These are phyloP conservation scores for Tephrocybe sp. DNA, from an alignment of 768 basidiomycete species.

Conservation along the genomic window DNA sequence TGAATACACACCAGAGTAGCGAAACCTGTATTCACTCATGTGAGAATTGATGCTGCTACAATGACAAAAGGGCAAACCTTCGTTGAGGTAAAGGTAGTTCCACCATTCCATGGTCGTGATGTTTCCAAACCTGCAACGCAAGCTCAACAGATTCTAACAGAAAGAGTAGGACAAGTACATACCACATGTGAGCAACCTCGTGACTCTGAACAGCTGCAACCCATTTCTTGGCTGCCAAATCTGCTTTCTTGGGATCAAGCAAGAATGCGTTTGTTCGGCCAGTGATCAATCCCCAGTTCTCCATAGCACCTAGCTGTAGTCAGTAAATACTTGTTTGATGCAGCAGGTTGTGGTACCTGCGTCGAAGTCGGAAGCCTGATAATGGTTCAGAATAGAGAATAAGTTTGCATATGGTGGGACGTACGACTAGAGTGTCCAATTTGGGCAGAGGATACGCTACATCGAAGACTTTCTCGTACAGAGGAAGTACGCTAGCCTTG, in stretches of 20 bases:
- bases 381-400: not conserved
- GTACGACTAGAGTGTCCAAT: slow-evolving; percentile 85
- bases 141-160: not conserved
- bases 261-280: slow-evolving; percentile 82
- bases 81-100: slow-evolving; percentile 81
- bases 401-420: slow-evolving; percentile 20
- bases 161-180: slow-evolving; percentile 12
- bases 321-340: slow-evolving; percentile 6
- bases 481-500: slow-evolving; percentile 73
- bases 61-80: slow-evolving; percentile 41
- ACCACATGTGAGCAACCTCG: slow-evolving; percentile 86
- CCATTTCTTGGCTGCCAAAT: slow-evolving; percentile 73
- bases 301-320: slow-evolving; percentile 66
- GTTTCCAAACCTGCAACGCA: slow-evolving; percentile 73
- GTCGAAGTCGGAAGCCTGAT: slow-evolving; percentile 81
- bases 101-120: slow-evolving; percentile 95
- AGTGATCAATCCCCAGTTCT: slow-evolving; percentile 93
- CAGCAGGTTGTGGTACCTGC: slow-evolving; percentile 42
- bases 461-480: slow-evolving; percentile 93
- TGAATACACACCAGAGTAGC: slow-evolving; percentile 63
- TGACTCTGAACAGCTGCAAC: slow-evolving; percentile 79
- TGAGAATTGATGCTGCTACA: not conserved
- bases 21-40: slow-evolving; percentile 50
- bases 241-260: slow-evolving; percentile 72
- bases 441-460: slow-evolving; percentile 93